phyloP scores from a whole-genome alignment of 257 asterid genomes.

The Fraxinus excelsior region DNA sequence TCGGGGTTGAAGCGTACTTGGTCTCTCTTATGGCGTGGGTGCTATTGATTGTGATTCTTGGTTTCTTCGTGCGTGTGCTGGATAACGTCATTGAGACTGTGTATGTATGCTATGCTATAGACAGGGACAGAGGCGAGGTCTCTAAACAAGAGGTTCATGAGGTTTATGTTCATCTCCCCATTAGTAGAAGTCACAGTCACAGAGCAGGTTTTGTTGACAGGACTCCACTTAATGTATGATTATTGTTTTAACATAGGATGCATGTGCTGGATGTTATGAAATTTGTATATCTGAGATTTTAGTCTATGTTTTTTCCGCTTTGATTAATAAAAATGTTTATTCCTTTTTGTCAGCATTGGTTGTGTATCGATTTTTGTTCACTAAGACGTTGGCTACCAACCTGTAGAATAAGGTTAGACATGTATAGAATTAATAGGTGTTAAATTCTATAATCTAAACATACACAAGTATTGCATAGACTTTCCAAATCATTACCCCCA shows the following conservation, averaged over 20 bases:
- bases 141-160: conserved; percentile 84
- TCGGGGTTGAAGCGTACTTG: conserved; percentile 72
- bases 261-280: conserved; percentile 45
- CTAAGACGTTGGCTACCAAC: too few species aligned
- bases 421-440: too few species aligned
- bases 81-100: conserved; percentile 82
- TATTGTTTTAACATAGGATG: conserved; percentile 14
- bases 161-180: conserved; percentile 89
- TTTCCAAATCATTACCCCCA: not conserved
- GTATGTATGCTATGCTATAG: conserved; percentile 89
- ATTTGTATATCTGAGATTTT: conserved; percentile 35
- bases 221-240: conserved; percentile 57
- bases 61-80: conserved; percentile 73
- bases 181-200: conserved; percentile 78
- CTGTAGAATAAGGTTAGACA: too few species aligned
- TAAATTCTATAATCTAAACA: not conserved
- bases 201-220: conserved; percentile 62
- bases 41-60: conserved; percentile 62
- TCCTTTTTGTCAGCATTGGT: not conserved
- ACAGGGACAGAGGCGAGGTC: conserved; percentile 87
- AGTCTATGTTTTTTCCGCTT: conserved; percentile 25
- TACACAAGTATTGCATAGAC: too few species aligned
- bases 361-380: not conserved
- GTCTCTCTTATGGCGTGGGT: conserved; percentile 77
- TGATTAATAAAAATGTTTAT: conserved; percentile 29